phyloP scores from a whole-genome alignment of 306 rosid genomes.

The Vigna mungo region DNA sequence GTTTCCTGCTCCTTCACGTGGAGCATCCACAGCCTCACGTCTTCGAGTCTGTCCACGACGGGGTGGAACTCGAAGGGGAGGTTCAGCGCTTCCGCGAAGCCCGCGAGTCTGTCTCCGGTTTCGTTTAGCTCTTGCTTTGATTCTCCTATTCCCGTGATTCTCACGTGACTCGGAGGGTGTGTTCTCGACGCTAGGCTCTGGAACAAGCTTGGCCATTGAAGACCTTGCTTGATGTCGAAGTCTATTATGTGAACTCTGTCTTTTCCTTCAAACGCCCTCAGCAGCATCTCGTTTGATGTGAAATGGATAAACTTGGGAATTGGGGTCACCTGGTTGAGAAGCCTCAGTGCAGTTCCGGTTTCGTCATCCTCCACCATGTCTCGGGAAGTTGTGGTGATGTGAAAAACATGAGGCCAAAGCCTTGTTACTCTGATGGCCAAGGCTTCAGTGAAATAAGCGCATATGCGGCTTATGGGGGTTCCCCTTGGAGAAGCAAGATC shows the following conservation, averaged over 20 bases:
- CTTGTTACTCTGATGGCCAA: conserved; percentile 79
- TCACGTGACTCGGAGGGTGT: conserved; percentile 85
- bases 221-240: conserved; percentile 90
- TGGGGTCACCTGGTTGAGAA: conserved; percentile 84
- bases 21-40: conserved; percentile 99
- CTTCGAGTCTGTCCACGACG: conserved; percentile 95
- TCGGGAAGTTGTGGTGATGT: conserved; percentile 70
- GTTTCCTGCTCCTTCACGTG: conserved; percentile 92
- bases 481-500: conserved; percentile 86
- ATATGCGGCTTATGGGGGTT: conserved; percentile 67
- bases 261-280: conserved; percentile 96
- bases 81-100: conserved; percentile 80
- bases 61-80: conserved; percentile 94
- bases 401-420: conserved; percentile 90
- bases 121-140: conserved; percentile 91
- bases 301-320: conserved; percentile 90
- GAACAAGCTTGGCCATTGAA: conserved; percentile 96
- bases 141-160: conserved; percentile 93
- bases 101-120: conserved; percentile 90
- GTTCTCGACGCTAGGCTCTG: conserved; percentile 85
- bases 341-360: conserved; percentile 67
- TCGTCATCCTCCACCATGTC: conserved; percentile 86
- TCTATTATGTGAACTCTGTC: conserved; percentile 96
- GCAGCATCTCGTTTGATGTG: conserved; percentile 85
- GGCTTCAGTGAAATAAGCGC: conserved; percentile 89